Evolutionary conservation across 306 rosid genomes (phyloP), one percentile per base, ranked within the genome.

Genomic region (Acmispon strigosus): DNA sequence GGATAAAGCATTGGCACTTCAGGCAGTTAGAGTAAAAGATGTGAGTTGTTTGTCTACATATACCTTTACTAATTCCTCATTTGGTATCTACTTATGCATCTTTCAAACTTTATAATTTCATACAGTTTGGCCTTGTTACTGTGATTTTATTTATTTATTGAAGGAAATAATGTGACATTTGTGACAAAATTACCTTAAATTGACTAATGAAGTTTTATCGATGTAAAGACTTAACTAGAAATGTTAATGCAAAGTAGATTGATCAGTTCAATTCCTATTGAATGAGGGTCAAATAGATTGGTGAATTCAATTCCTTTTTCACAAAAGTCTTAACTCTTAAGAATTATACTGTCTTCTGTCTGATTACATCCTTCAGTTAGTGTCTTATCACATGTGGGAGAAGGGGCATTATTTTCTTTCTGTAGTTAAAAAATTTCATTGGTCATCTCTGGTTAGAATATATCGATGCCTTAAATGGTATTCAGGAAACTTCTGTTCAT

Each of bases 21-120:
- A 91, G 84, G 89, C 84, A 10, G 99, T 80, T 72, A 86, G 99
- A 82, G 99, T 95, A 44, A 95, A 95, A 78, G 99, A 95, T 79
- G 99, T 95, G 81, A 89, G 95, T 83, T 71, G 43, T 39, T 70
- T 56, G 43, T 52, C 19, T 53, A n/a, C n/a, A 12, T 53, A 12
- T 52, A n/a, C 59, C 16, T 62, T 57, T 17, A 14, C 54, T 32
- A 45, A 54, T 55, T 73, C 24, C 24, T 24, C 58, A 52, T 12
- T 37, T 24, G 12, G 22, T 70, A 57, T 76, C 14, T 72, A 5
- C 69, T 22, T 39, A 32, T 51, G 19, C 72, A 75, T 65, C 15
- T 59, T 57, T 47, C 8, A 32, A 64, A 70, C 4, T 49, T 49
- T 7, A 0, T 74, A 24, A 14, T 74, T 69, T 39, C 37, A 22